These are phyloP conservation scores for Mycena venus DNA, from an alignment of 768 basidiomycete genomes.

Conservation along the genomic window DNA sequence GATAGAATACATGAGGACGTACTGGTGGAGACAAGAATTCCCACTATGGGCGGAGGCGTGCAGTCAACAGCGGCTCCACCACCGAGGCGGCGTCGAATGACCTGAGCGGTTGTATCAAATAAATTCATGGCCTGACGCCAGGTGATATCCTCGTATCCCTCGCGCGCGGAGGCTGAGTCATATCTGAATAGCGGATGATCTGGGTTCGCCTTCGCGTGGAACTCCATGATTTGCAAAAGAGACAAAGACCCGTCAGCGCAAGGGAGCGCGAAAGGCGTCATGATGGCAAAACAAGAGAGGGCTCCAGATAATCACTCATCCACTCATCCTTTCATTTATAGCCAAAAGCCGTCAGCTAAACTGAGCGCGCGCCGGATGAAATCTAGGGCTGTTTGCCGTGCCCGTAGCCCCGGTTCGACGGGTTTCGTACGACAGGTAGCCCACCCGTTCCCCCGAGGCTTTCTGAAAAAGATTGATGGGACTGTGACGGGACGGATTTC, in stretches of 20 bases:
- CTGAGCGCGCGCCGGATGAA: too few species aligned
- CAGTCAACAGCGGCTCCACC: not conserved
- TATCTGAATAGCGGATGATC: slow-evolving; percentile 16
- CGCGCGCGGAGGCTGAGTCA: not conserved
- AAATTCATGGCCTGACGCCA: slow-evolving; percentile 4
- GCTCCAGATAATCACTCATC: too few species aligned
- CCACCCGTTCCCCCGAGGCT: too few species aligned
- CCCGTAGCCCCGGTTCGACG: too few species aligned
- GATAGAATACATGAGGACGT: not conserved
- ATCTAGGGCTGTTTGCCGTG: too few species aligned
- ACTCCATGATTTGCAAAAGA: slow-evolving; percentile 3
- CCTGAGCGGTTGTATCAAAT: slow-evolving; percentile 9
- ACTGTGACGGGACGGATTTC: too few species aligned
- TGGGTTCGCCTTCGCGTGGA: not conserved
- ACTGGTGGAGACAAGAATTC: slow-evolving; percentile 12
- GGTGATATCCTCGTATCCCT: slow-evolving; percentile 14
- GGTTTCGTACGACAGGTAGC: too few species aligned
- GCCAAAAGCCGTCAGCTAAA: too few species aligned
- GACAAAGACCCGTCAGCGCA: not conserved
- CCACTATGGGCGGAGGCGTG: not conserved
- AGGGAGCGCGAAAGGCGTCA: not conserved
- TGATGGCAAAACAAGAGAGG: not conserved
- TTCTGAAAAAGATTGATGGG: too few species aligned
- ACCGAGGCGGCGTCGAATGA: slow-evolving; percentile 6
- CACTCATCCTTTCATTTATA: too few species aligned